Conservation (phyloP, 129 eudicot genomes). For the Mikania micrantha region DNA sequence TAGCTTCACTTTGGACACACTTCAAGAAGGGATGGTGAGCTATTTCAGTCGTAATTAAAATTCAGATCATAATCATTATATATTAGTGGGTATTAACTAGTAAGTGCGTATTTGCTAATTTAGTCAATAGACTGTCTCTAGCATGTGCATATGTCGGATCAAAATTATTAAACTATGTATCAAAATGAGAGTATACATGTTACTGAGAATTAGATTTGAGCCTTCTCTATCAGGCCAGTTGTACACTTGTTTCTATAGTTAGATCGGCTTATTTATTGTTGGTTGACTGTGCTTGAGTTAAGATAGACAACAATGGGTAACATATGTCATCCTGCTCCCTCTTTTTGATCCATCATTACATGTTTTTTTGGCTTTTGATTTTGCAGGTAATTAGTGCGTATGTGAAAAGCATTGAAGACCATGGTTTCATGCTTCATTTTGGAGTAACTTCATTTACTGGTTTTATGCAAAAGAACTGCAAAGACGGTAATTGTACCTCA, state of each 20-base stretch:
- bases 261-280: neutral
- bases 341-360: neutral
- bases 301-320: neutral
- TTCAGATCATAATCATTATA: neutral
- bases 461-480: slow-evolving; percentile 54
- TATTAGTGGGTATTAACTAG: neutral
- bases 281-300: neutral
- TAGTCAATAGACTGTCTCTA: neutral
- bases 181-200: neutral
- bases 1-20: slow-evolving; percentile 54
- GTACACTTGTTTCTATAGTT: slow-evolving; percentile 3
- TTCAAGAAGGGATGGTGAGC: slow-evolving; percentile 97
- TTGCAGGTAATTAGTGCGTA: slow-evolving; percentile 77
- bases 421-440: slow-evolving; percentile 88
- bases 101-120: neutral
- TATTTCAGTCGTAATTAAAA: neutral
- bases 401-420: slow-evolving; percentile 96
- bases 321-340: neutral
- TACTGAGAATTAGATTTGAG: neutral
- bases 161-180: slow-evolving; percentile 1
- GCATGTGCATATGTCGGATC: neutral
- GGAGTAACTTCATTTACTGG: slow-evolving; percentile 77
- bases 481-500: slow-evolving; percentile 43
- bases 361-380: neutral
- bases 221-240: neutral